phyloP scores from a whole-genome alignment of 805 yeast genomes.

The Lachancea sp. region DNA sequence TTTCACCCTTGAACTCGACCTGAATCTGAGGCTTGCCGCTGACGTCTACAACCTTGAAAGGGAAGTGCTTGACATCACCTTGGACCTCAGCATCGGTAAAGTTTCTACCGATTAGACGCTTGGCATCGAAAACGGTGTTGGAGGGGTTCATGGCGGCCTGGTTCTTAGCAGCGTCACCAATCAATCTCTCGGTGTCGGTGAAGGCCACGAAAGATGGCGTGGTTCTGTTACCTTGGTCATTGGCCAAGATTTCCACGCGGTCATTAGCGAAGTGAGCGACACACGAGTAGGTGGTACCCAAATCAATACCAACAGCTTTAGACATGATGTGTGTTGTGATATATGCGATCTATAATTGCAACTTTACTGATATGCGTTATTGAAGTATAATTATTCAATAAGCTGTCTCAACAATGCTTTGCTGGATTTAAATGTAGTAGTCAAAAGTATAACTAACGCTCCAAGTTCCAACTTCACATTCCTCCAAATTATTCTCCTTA shows the following conservation, averaged over 20 bases:
- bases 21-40: slow-evolving; percentile 82
- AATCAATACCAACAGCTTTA: slow-evolving; percentile 67
- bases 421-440: too few relatives aligned
- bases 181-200: slow-evolving; percentile 90
- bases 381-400: background rate
- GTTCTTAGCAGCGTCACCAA: slow-evolving; percentile 97
- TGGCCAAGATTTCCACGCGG: slow-evolving; percentile 91
- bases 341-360: background rate
- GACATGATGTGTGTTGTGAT: slow-evolving; percentile 22
- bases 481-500: slow-evolving; percentile 1
- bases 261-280: slow-evolving; percentile 84
- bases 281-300: slow-evolving; percentile 97
- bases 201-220: slow-evolving; percentile 96
- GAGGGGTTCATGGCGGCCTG: slow-evolving; percentile 95
- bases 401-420: slow-evolving; percentile 1
- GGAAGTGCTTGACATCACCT: slow-evolving; percentile 66
- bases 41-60: slow-evolving; percentile 71
- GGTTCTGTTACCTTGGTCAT: slow-evolving; percentile 98
- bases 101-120: slow-evolving; percentile 80
- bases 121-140: slow-evolving; percentile 93
- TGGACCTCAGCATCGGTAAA: slow-evolving; percentile 54
- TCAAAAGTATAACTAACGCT: too few relatives aligned
- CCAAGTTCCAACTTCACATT: too few relatives aligned
- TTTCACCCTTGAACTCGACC: slow-evolving; percentile 85
- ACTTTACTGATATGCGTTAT: background rate